Percentiles rank a stretch among this genome's conserved stretches.
Conservation (phyloP, 352 stramenopile genomes). For the Stramenopiles sp. region DNA sequence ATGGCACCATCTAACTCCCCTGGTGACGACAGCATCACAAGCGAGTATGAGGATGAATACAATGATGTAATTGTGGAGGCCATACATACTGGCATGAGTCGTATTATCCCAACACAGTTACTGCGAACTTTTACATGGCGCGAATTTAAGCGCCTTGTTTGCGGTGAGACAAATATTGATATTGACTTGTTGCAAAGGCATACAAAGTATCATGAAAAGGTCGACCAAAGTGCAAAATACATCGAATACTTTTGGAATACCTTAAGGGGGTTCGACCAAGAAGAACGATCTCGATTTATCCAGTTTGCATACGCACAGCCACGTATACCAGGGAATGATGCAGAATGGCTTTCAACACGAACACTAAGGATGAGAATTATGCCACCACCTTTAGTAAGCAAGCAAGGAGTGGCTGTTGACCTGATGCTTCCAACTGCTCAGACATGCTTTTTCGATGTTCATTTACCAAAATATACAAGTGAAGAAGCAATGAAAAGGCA, state of each 20-base stretch:
- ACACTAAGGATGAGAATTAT: background rate
- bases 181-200: slow-evolving; percentile 5
- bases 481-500: background rate
- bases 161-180: background rate
- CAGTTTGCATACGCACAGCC: background rate
- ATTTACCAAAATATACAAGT: slow-evolving; percentile 3
- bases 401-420: background rate
- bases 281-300: background rate
- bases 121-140: background rate
- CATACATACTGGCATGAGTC: background rate
- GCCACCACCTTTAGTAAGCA: background rate
- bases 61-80: background rate
- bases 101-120: background rate
- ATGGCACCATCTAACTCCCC: background rate
- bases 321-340: background rate
- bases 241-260: background rate
- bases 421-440: background rate
- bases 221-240: background rate
- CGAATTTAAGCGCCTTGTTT: background rate
- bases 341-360: background rate
- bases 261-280: background rate
- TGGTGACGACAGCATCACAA: background rate
- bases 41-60: too few species aligned
- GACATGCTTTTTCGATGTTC: slow-evolving; percentile 1
- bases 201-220: slow-evolving; percentile 7